Evolutionary conservation across 495 filamentous ascomycete species (phyloP), one percentile per base, ranked within the genome.

Genomic region (Aspergillus conjunctus): DNA sequence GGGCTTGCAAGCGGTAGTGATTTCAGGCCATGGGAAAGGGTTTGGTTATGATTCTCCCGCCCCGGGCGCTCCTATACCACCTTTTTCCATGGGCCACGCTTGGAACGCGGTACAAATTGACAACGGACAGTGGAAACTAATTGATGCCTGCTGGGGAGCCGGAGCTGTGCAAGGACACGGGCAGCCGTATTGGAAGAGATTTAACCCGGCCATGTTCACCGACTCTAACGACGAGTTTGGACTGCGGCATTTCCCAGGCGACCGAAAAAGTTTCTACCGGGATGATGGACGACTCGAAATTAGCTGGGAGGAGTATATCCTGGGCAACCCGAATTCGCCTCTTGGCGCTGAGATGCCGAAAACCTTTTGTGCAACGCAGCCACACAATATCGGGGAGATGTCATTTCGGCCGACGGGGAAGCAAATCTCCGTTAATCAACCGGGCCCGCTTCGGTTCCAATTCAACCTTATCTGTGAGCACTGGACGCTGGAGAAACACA

Each of bases 41-140:
- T 93, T 80, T 66, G 88, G 92, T 8, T 88, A 90, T 66, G 65
- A 55, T 0, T 71, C 83, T 26, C 71, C 88, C 0, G 67, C 72
- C 20, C 78, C 82, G 0, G 87, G 86, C 5, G 73, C 85, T 12
- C 68, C 77, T 0, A 54, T 85, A 0, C 91, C 92, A 1, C 79
- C 85, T 0, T 81, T 86, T 60, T 64, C 78, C 0, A 26, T 53
- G 31, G 84, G 82, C 44, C 91, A 98, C 73, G 94, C 94, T 7
- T 98, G 94, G 94, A 98, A 93, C 66, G 94, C 88, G 0, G 90
- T 97, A 17, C 83, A 84, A 49, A 91, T 97, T 56, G 93, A 96
- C 60, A 81, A 86, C 43, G 88, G 88, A 2, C 83, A 87, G 60
- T 98, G 93, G 93, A 96, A 97, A 72, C 80, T 98, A 4, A 79